Conservation (phyloP, 768 basidiomycete genomes). For the Amanita phalloides region DNA sequence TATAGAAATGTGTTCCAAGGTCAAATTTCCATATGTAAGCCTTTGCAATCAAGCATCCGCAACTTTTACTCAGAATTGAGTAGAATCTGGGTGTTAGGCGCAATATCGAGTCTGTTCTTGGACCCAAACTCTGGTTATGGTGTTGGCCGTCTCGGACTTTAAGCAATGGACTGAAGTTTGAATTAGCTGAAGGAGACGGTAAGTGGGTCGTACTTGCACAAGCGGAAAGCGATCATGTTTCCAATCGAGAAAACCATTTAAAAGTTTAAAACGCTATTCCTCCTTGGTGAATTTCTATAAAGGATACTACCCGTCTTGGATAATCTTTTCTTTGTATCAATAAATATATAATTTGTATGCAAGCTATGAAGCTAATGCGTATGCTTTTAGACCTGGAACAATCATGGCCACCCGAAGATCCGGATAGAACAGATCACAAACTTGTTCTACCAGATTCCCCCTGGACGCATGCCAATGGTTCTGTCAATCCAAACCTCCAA, state of each 20-base stretch:
- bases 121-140: constrained; percentile 68
- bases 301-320: background rate
- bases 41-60: background rate
- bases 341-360: background rate
- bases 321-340: background rate
- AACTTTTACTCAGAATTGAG: constrained; percentile 7
- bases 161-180: constrained; percentile 72
- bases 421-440: constrained; percentile 24
- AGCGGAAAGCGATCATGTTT: background rate
- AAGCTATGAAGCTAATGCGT: background rate
- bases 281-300: background rate
- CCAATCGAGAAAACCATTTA: background rate
- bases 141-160: constrained; percentile 62
- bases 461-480: constrained; percentile 78
- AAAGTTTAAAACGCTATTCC: background rate
- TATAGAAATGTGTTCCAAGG: constrained; percentile 23
- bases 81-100: constrained; percentile 70
- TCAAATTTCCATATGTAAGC: constrained; percentile 89
- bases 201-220: constrained; percentile 47
- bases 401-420: constrained; percentile 73
- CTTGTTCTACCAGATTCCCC: constrained; percentile 52
- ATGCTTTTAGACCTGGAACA: constrained; percentile 15
- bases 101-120: constrained; percentile 75
- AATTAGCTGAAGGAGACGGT: constrained; percentile 63
- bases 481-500: constrained; percentile 64